Base-by-base conservation (phyloP, 441 rosid genomes). In the Gossypium aridum region DNA sequence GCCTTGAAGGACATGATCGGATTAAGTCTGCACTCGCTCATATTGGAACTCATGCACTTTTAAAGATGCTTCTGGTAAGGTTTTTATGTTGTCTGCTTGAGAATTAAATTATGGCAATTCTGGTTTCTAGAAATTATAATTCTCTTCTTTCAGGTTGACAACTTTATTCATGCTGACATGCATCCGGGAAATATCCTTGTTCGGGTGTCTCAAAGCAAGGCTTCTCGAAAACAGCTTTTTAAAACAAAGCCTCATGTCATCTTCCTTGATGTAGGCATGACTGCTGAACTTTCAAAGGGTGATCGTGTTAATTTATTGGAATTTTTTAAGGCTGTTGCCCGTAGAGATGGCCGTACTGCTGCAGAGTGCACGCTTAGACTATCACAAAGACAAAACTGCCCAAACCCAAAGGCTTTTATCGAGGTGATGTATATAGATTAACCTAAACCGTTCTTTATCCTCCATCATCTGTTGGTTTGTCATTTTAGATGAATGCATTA, bases 251-350 rank as follows among this genome's bases (percentile, higher is more conserved):
- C 99, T 65, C 99, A 97, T 79, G 86, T 97, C 53, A 80, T 97
- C 78, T 97, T 97, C 91, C 96, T 97, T 76, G 99, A 97, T 84
- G 99, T 97, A 67, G 99, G 99, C 78, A 94, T 97, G 99, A 97
- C 99, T 55, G 99, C 99, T 20, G 99, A 97, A 79, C 99, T 97
- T 76, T 88, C 99, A 60, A 91, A 86, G 87, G 86, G 82, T 67
- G 99, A 94, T 73, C 80, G 94, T 63, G 84, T 90, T 73, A 97
- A 94, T 78, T 85, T 94, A 61, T 68, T 97, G 76, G 98, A 91
- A 1, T 94, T 97, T 75, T 94, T 97, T 79, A 94, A 92, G 89
- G 96, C 99, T 64, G 92, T 97, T 82, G 98, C 99, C 4, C 83
- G 73, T 60, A 89, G 99, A 70, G 99, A 97, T 84, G 99, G 99